phyloP scores from a whole-genome alignment of 2,329 filamentous ascomycete genomes.

The Talaromyces marneffei region DNA sequence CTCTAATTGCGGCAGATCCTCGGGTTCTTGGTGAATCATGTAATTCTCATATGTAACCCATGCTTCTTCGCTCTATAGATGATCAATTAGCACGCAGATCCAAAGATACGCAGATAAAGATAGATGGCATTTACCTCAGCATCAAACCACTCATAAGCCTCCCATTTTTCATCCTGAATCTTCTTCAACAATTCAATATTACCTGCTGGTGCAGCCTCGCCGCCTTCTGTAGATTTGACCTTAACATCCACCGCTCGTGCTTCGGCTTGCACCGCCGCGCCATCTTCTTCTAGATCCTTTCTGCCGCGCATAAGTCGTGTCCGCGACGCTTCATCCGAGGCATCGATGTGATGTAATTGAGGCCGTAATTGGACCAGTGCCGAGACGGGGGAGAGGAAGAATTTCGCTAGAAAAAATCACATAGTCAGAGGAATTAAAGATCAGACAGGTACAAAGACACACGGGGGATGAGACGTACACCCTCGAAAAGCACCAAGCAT shows the following conservation, averaged over 20 bases:
- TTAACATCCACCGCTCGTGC: conserved; percentile 80
- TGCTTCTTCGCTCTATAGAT: conserved; percentile 53
- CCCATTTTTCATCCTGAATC: conserved; percentile 80
- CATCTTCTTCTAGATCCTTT: conserved; percentile 42
- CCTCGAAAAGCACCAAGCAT: conserved; percentile 89
- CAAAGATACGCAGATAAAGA: neutral
- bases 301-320: conserved; percentile 28
- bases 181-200: conserved; percentile 71
- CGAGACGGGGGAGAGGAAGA: conserved; percentile 73
- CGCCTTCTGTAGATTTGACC: conserved; percentile 68
- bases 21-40: conserved; percentile 52
- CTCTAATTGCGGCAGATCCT: conserved; percentile 44
- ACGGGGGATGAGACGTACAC: conserved; percentile 48
- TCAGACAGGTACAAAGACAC: neutral
- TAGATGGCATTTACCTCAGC: conserved; percentile 53
- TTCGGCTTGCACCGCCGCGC: conserved; percentile 42
- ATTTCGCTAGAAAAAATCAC: neutral
- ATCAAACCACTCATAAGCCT: conserved; percentile 70
- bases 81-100: conserved; percentile 9
- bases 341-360: conserved; percentile 89
- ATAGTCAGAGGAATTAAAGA: neutral
- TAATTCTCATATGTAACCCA: conserved; percentile 71
- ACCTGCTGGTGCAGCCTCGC: conserved; percentile 58
- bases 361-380: conserved; percentile 84
- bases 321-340: conserved; percentile 59